These are phyloP conservation scores for Solanum sparsipilum DNA, from an alignment of 257 asterid genomes.

Conservation along the genomic window DNA sequence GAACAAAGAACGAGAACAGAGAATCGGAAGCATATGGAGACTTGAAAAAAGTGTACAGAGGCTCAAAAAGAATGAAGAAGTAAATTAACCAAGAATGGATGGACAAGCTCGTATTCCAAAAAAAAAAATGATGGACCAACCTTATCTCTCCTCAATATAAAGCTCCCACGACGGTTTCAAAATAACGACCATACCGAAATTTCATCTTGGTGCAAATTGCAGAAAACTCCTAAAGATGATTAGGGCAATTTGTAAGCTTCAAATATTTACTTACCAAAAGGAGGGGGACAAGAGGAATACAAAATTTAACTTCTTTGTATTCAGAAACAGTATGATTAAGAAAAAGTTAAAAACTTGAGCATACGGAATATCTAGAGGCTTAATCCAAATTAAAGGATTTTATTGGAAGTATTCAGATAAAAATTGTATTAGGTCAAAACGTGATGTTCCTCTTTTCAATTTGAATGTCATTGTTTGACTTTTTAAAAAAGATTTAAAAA, in stretches of 20 bases:
- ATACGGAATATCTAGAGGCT: background rate
- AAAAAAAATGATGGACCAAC: background rate
- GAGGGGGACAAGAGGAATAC: background rate
- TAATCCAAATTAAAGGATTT: background rate
- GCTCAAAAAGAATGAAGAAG: background rate
- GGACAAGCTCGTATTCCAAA: background rate
- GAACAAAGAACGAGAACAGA: background rate
- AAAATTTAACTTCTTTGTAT: background rate
- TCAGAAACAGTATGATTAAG: background rate
- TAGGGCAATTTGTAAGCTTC: background rate
- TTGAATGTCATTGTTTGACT: background rate
- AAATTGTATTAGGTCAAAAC: background rate
- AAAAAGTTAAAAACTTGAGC: background rate
- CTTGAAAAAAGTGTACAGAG: background rate
- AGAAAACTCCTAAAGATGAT: background rate
- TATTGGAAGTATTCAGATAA: background rate
- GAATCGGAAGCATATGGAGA: background rate
- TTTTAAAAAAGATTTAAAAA: background rate
- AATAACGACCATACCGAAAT: background rate
- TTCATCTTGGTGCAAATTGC: background rate
- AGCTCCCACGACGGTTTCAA: background rate
- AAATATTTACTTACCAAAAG: background rate
- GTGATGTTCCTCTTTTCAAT: background rate
- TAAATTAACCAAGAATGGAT: background rate
- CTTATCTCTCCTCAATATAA: background rate